These are phyloP conservation scores for Capsella rubella DNA, from an alignment of 441 rosid genomes.

Conservation along the genomic window DNA sequence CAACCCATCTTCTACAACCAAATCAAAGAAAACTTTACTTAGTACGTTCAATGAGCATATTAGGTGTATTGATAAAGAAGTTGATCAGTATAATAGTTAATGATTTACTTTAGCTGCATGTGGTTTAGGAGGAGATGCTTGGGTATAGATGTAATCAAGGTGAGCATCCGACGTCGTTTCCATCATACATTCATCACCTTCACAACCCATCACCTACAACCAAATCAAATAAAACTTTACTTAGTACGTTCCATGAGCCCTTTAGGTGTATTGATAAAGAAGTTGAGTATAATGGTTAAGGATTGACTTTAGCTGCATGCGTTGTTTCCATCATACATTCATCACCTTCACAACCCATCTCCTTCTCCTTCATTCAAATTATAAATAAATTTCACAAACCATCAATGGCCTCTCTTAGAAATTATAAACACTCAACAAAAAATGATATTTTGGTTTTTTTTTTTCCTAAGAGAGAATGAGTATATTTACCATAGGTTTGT, in stretches of 20 bases:
- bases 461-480: not conserved
- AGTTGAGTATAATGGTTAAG: not conserved
- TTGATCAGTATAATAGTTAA: not conserved
- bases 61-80: too few relatives aligned
- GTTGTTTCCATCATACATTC: slow-evolving; percentile 36
- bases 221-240: not conserved
- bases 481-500: slow-evolving; percentile 16
- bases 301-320: not conserved
- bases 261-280: too few relatives aligned
- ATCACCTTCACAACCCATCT: slow-evolving; percentile 27
- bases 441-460: too few relatives aligned
- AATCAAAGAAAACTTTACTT: not conserved
- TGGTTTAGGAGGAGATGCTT: slow-evolving; percentile 3
- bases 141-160: slow-evolving; percentile 40
- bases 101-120: not conserved
- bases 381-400: not conserved
- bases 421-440: not conserved
- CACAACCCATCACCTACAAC: slow-evolving; percentile 27
- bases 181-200: slow-evolving; percentile 34
- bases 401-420: not conserved
- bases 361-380: slow-evolving; percentile 22
- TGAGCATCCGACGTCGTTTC: slow-evolving; percentile 37
- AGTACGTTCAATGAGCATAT: too few relatives aligned
- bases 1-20: slow-evolving; percentile 18
- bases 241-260: too few relatives aligned